Evolutionary conservation across 2,329 filamentous ascomycete species (phyloP).

Genomic region (Aspergillus ruber): DNA sequence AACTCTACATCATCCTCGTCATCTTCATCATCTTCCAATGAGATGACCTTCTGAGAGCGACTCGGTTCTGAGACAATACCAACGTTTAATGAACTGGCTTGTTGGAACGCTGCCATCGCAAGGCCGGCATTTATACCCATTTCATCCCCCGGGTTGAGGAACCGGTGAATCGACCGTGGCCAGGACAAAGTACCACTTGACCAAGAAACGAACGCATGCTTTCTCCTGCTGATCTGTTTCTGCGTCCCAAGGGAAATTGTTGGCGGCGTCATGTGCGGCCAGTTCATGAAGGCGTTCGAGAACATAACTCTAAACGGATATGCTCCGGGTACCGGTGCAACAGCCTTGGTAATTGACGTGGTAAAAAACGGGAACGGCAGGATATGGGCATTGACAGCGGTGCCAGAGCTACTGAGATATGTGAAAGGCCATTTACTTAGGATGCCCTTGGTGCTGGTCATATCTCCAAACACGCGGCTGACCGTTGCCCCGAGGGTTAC

Average conservation of each 20-base stretch:
- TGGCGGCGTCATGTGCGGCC: conserved; percentile 22
- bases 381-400: conserved; percentile 21
- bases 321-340: conserved; percentile 26
- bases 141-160: conserved; percentile 18
- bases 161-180: conserved; percentile 20
- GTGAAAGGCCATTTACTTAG: conserved; percentile 23
- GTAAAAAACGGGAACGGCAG: conserved; percentile 27
- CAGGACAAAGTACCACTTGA: conserved; percentile 32
- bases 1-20: conserved; percentile 17
- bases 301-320: conserved; percentile 28
- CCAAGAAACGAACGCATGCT: conserved; percentile 29
- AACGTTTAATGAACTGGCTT: conserved; percentile 28
- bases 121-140: conserved; percentile 18
- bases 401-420: conserved; percentile 24
- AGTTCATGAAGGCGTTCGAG: conserved; percentile 22
- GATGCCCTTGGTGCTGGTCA: conserved; percentile 21
- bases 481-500: conserved; percentile 29
- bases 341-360: conserved; percentile 22
- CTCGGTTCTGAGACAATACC: conserved; percentile 25
- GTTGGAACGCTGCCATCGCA: conserved; percentile 11
- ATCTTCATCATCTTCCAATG: conserved; percentile 17
- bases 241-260: conserved; percentile 24
- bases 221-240: conserved; percentile 24
- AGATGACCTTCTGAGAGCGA: conserved; percentile 5
- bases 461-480: conserved; percentile 21